phyloP scores from a whole-genome alignment of 768 basidiomycete genomes.

The Leccinum arenicola region DNA sequence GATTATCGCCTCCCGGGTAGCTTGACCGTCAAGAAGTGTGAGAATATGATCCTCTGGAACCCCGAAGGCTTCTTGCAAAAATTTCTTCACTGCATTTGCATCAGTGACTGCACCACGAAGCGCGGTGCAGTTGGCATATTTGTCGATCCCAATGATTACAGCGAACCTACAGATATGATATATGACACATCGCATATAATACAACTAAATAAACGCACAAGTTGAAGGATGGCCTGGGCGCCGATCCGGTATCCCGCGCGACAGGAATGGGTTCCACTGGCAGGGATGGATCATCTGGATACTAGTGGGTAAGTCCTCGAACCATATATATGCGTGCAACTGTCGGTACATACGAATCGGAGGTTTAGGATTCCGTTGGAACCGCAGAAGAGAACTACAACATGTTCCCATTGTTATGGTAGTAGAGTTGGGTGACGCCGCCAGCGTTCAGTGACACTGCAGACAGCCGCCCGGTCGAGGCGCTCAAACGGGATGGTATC shows the following conservation, averaged over 20 bases:
- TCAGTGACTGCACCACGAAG: conserved; percentile 39
- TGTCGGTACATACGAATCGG: neutral
- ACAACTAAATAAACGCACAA: neutral
- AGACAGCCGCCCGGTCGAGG: neutral
- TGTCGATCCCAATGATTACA: conserved; percentile 43
- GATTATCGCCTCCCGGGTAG: conserved; percentile 37
- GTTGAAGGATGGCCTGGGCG: neutral
- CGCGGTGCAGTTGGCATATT: conserved; percentile 28
- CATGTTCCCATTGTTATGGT: neutral
- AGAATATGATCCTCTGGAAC: conserved; percentile 35
- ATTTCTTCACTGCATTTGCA: conserved; percentile 37
- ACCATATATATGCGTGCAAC: neutral
- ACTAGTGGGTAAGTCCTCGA: neutral
- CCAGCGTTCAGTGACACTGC: neutral
- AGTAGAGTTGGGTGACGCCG: neutral
- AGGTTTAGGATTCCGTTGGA: neutral
- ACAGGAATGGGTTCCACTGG: neutral
- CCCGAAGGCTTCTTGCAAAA: conserved; percentile 26
- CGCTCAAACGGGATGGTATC: neutral
- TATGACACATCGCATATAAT: neutral
- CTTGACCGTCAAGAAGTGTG: conserved; percentile 36
- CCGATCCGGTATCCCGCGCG: neutral
- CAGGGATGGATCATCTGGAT: neutral
- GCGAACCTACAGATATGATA: conserved; percentile 24
- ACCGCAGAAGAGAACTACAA: neutral